These are phyloP conservation scores for Cryptococcus amylolentus DNA, from an alignment of 1,284 basidiomycete genomes.

Conservation along the genomic window DNA sequence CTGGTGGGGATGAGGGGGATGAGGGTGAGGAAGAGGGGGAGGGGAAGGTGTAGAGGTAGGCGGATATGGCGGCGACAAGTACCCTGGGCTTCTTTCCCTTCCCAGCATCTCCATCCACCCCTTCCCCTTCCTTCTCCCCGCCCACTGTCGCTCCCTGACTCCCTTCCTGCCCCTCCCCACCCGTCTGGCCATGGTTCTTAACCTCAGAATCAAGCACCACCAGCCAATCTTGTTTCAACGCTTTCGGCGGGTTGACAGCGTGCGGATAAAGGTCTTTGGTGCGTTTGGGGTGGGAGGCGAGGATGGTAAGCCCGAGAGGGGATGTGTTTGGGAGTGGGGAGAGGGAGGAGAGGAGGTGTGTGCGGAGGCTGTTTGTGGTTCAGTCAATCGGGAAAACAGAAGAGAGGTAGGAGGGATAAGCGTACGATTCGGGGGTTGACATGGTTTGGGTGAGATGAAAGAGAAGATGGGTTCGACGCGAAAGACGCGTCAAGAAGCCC, in stretches of 20 bases:
- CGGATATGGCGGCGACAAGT: slow-evolving; percentile 76
- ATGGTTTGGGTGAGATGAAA: slow-evolving; percentile 6
- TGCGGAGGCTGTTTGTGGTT: slow-evolving; percentile 54
- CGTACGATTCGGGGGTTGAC: not conserved
- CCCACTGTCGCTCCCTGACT: not conserved
- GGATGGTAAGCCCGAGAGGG: slow-evolving; percentile 67
- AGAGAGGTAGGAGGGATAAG: not conserved
- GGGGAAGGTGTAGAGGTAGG: slow-evolving; percentile 64
- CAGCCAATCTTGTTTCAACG: slow-evolving; percentile 55
- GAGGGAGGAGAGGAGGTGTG: slow-evolving; percentile 62
- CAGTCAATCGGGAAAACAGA: not conserved
- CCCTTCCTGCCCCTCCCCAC: too few species aligned
- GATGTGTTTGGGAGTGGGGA: slow-evolving; percentile 52
- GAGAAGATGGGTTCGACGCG: slow-evolving; percentile 3
- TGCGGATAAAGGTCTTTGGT: slow-evolving; percentile 68
- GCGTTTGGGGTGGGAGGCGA: slow-evolving; percentile 67
- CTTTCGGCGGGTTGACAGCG: slow-evolving; percentile 54
- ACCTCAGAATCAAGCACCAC: slow-evolving; percentile 66
- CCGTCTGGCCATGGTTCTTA: not conserved
- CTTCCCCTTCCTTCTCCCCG: too few species aligned
- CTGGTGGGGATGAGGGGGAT: slow-evolving; percentile 48
- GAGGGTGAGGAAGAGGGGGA: slow-evolving; percentile 51
- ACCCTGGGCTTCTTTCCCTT: slow-evolving; percentile 5
- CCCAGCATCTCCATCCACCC: not conserved
- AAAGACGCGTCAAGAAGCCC: not conserved